Conservation (phyloP, 2,329 filamentous ascomycete species). For the Lithohypha guttulata region DNA sequence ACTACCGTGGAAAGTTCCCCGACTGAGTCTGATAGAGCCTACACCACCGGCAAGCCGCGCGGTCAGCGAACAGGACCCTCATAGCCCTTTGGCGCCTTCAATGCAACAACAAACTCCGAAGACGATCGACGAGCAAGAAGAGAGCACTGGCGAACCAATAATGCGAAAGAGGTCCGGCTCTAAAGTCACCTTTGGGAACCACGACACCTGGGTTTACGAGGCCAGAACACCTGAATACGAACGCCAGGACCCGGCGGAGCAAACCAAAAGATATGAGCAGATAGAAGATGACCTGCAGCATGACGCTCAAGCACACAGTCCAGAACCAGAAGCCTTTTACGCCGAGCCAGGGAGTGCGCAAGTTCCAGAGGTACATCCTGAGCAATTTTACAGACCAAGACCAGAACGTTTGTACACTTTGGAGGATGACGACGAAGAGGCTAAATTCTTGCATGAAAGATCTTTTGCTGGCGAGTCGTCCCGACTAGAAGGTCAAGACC, state of each 20-base stretch:
- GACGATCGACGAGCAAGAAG: slow-evolving; percentile 13
- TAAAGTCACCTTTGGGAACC: slow-evolving; percentile 57
- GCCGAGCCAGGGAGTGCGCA: not conserved
- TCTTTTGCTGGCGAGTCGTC: slow-evolving; percentile 14
- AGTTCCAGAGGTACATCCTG: not conserved
- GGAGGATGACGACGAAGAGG: slow-evolving; percentile 13
- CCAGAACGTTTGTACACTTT: slow-evolving; percentile 16
- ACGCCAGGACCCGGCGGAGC: slow-evolving; percentile 21
- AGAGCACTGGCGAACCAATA: slow-evolving; percentile 35
- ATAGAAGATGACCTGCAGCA: slow-evolving; percentile 8
- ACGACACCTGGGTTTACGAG: slow-evolving; percentile 54
- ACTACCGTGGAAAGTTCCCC: slow-evolving; percentile 38
- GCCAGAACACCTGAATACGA: slow-evolving; percentile 46
- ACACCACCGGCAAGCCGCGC: slow-evolving; percentile 44
- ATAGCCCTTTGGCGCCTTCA: slow-evolving; percentile 11
- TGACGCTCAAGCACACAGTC: not conserved
- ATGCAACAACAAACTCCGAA: not conserved
- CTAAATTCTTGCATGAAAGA: slow-evolving; percentile 13
- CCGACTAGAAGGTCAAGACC: not conserved
- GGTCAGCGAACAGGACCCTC: slow-evolving; percentile 21
- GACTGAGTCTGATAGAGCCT: slow-evolving; percentile 46
- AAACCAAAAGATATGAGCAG: not conserved
- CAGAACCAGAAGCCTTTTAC: not conserved
- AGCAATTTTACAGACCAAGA: slow-evolving; percentile 7
- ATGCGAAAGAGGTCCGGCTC: slow-evolving; percentile 33